Evolutionary conservation across 176 grass and related monocot genomes (phyloP).

Genomic region (Musa acuminata): DNA sequence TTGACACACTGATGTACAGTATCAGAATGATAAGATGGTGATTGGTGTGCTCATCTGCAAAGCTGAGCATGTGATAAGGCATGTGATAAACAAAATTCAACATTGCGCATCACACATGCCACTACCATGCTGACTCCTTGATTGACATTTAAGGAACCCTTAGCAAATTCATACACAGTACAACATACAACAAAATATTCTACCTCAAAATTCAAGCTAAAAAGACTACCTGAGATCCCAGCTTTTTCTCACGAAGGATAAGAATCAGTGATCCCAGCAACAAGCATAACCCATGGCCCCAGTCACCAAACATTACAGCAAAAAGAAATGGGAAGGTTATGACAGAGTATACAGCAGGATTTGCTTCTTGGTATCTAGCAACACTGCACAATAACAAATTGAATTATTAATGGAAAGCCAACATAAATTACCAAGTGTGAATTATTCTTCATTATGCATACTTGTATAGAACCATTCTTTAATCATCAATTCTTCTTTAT

Average conservation of each 20-base stretch:
- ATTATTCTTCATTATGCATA: not conserved
- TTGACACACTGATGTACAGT: too few species aligned
- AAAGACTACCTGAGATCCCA: conserved; percentile 69
- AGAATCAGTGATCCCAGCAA: conserved; percentile 85
- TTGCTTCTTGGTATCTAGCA: conserved; percentile 92
- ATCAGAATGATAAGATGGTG: too few species aligned
- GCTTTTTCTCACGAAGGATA: conserved; percentile 90
- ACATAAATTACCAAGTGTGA: not conserved
- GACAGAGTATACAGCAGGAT: conserved; percentile 97
- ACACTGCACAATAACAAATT: conserved; percentile 48
- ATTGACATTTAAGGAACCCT: not conserved
- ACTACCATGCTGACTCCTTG: not conserved
- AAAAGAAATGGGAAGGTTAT: conserved; percentile 99
- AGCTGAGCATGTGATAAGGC: not conserved
- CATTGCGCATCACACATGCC: not conserved
- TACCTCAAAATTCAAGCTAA: not conserved
- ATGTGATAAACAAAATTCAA: not conserved
- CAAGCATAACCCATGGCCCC: conserved; percentile 98
- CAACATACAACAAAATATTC: not conserved
- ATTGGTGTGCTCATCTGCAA: not conserved
- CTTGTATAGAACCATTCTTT: not conserved
- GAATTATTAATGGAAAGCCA: not conserved
- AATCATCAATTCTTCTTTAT: not conserved
- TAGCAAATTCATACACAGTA: not conserved
- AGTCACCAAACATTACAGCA: conserved; percentile 99